Base-by-base conservation (phyloP, 2,329 filamentous ascomycete genomes). In the Arthrobotrys pseudoclavata region DNA sequence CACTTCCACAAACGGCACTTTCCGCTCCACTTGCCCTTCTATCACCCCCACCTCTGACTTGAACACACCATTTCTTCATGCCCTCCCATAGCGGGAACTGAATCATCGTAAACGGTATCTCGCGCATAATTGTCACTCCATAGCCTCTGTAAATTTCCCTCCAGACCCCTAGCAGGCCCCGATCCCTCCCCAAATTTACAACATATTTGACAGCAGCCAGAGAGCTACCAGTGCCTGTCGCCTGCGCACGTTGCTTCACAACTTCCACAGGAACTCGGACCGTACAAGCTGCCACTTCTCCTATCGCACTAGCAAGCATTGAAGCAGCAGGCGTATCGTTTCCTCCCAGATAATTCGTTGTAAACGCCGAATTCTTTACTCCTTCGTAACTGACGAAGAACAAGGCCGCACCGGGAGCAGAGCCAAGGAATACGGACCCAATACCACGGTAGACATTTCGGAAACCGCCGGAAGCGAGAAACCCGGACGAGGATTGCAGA, bases 21-120 rank as follows among this genome's bases (percentile, higher is more conserved):
- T 97, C 94, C 1, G 88, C 84, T 0, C 92, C 94, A 15, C 89
- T 88, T 1, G 96, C 86, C 82, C 87, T 85, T 82, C 76, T 61
- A 24, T 29, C 57, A 1, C 64, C 55, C 13, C 60, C 85, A 83
- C 57, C 86, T 83, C 37, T 57, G 81, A 72, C 82, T 83, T 47
- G 85, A 81, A 50, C 87, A 84, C 4, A 90, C 87, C 88, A 89
- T 92, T 48, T 86, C 87, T 97, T 98, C 87, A 98, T 88, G 3
- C 88, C 90, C 85, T 99, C 96, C 96, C 96, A 99, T 79, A 99
- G 87, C 53, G 96, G 96, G 83, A 99, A 99, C 84, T 99, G 96
- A 79, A 99, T 92, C 9, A 97, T 91, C 1, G 96, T 98, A 82
- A 99, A 99, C 3, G 96, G 96, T 78, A 99, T 94, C 86, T 99